Evolutionary conservation across 192 early-diverging fungal species (phyloP), one percentile per base, ranked within the genome.

Genomic region (Umbelopsis isabellina): DNA sequence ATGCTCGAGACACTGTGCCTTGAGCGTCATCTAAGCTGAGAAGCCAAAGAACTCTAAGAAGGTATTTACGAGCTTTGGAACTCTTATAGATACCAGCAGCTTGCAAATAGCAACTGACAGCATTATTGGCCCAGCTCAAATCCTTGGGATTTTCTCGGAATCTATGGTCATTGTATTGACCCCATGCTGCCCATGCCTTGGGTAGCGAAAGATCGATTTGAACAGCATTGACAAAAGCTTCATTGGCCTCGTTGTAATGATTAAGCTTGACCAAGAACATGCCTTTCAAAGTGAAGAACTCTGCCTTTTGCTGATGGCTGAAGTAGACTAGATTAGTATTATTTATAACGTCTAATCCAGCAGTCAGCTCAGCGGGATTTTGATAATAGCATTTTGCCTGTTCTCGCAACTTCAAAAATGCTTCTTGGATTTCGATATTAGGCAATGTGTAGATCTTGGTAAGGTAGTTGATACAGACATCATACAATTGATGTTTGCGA

Each of bases 361-460:
- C 90, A 35, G 93, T 86, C 70, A 97, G 86, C 80, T 99, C 97
- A 4, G 83, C 78, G 8, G 95, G 89, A 46, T 91, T 91, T 50
- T 94, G 88, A 80, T 95, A 97, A 77, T 98, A 92, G 81, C 96
- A 98, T 79, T 99, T 98, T 58, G 97, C 97, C 81, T 98, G 96
- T 84, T 98, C 97, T 41, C 92, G 89, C 65, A 98, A 81, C 80
- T 98, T 98, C 65, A 95, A 72, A 73, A 99, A 99, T 3, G 96
- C 96, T 78, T 98, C 98, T 70, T 98, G 96, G 22, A 99, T 98
- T 79, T 99, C 98, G 72, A 99, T 99, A 78, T 99, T 99, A 16
- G 98, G 98, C 27, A 99, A 85, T 2, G 94, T 97, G 81, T 99
- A 99, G 67, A 99, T 99, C 72, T 96, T 96, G 74, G 92, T 94